Base-by-base conservation (phyloP, 2,329 filamentous ascomycete genomes). In the Claviceps sp. region DNA sequence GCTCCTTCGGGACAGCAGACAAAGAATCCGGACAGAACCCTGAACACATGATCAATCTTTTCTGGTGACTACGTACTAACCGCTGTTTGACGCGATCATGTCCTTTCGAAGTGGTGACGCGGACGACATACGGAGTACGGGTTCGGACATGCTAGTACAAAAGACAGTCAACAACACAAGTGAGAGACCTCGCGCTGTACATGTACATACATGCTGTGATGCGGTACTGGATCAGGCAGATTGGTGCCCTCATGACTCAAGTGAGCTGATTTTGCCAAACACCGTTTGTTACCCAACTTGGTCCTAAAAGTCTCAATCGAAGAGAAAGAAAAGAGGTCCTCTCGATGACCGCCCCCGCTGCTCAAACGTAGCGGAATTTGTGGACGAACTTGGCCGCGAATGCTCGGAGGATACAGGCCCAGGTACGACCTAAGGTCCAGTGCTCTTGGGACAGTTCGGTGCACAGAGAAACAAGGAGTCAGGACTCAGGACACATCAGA, bases 251-350 rank as follows among this genome's bases (percentile, higher is more conserved):
- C 52, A 50, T 45, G 50, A 50, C 26, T 51, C 52, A 34, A 14
- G 45, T 46, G 49, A 49, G 30, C 49, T 54, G 49, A 49, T 51
- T 48, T 30, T 45, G 26, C 16, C 13, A 38, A 41, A 22, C 14
- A 38, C n/a, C 13, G n/a, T 48, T 34, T 24, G 26, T 30, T 30
- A 4, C 26, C 26, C 26, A 30, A 30, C 26, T 10, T 30, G 26
- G 26, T 30, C 2, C 16, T 14, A 2, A 40, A 17, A 41, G 48
- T 45, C 40, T 49, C 22, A 19, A 19, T 14, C 10, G 26, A 47
- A 38, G 24, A 43, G 22, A 17, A 30, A 14, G 8, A 17, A 14
- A 30, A 14, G 17, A 14, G 14, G 16, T 17, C 6, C 6, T 30
- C 4, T 16, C 14, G 38, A 30, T 30, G 26, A 30, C 26, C 26